Evolutionary conservation across 139 green algal species (phyloP).

Genomic region (Closterium sp.): DNA sequence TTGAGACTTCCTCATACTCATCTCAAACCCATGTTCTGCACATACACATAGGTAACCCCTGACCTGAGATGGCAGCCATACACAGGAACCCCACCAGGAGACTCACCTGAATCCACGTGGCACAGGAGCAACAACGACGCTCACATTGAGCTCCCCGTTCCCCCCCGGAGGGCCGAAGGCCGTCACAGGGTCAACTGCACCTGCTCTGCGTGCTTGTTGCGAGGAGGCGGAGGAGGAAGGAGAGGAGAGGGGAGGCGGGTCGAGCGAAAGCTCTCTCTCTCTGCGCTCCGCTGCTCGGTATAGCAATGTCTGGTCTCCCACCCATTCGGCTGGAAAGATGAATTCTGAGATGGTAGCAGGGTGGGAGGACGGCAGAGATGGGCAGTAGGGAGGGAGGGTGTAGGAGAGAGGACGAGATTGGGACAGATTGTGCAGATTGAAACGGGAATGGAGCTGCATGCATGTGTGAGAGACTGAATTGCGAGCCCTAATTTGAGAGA

Average conservation of each 20-base stretch:
- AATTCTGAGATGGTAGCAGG: slow-evolving; percentile 73
- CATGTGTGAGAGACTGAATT: too few relatives aligned
- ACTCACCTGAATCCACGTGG: slow-evolving; percentile 66
- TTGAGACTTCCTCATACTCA: not conserved
- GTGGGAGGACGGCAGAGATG: not conserved
- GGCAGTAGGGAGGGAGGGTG: not conserved
- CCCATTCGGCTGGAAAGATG: slow-evolving; percentile 76
- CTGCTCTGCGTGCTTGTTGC: not conserved
- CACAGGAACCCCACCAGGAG: not conserved
- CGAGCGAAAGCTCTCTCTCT: slow-evolving; percentile 65
- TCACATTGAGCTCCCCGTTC: slow-evolving; percentile 87
- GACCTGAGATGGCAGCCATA: not conserved
- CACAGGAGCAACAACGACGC: slow-evolving; percentile 82
- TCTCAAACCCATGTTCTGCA: not conserved
- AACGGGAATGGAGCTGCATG: not conserved
- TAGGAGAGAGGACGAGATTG: not conserved
- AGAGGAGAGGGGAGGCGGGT: slow-evolving; percentile 59
- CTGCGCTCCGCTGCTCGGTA: slow-evolving; percentile 66
- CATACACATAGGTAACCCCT: not conserved
- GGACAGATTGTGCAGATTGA: not conserved
- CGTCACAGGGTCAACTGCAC: slow-evolving; percentile 66
- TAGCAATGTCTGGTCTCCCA: slow-evolving; percentile 81
- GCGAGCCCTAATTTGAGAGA: too few relatives aligned
- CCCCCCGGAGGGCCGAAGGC: slow-evolving; percentile 81
- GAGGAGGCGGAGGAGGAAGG: not conserved